These are phyloP conservation scores for Hibiscus trionum DNA, from an alignment of 345 rosid genomes.

Conservation along the genomic window DNA sequence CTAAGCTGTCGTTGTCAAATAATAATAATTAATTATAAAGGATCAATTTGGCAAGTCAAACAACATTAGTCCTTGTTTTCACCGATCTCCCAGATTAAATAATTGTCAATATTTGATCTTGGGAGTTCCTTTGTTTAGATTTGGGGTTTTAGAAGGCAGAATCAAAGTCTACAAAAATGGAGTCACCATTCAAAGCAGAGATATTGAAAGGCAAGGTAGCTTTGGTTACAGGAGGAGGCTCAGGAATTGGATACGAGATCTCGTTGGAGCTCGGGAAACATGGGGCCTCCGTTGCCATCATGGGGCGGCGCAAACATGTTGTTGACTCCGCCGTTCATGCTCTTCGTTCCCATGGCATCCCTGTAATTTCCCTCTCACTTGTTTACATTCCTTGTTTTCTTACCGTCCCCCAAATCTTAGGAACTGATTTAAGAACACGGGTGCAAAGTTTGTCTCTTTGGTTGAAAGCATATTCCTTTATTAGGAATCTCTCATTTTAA, in stretches of 20 bases:
- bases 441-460: no score
- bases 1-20: no score
- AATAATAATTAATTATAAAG: no score
- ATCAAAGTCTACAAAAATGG: slow-evolving; percentile 23
- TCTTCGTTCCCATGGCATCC: slow-evolving; percentile 52
- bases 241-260: slow-evolving; percentile 79
- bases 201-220: slow-evolving; percentile 53
- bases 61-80: not conserved
- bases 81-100: not conserved
- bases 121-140: not conserved
- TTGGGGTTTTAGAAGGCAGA: not conserved
- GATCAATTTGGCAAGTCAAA: not conserved
- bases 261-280: slow-evolving; percentile 57
- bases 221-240: slow-evolving; percentile 71
- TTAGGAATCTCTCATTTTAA: no score
- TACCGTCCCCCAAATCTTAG: no score
- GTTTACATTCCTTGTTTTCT: not conserved
- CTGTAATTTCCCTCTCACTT: slow-evolving; percentile 20
- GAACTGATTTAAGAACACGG: no score
- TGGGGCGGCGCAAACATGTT: slow-evolving; percentile 66
- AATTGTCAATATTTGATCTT: not conserved
- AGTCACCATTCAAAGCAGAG: slow-evolving; percentile 62
- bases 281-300: slow-evolving; percentile 67
- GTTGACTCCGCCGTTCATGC: slow-evolving; percentile 51
- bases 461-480: no score